A percentile compares a stretch with the other conserved stretches of the same genome.
These are phyloP conservation scores for Fusarium sarcochroum DNA, from an alignment of 2,329 filamentous ascomycete species.

Conservation along the genomic window DNA sequence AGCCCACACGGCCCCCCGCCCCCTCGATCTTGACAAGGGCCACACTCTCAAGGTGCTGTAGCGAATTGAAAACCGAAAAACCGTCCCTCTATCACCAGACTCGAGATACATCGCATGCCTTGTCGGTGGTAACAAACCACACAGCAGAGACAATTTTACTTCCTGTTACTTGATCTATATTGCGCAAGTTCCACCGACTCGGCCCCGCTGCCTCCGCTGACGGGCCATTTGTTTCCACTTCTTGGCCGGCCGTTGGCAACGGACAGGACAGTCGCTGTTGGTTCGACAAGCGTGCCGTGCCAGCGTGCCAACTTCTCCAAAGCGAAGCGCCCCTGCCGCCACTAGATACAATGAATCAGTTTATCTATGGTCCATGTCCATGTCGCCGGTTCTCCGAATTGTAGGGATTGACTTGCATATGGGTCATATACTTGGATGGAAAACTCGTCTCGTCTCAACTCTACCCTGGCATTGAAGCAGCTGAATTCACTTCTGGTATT, in stretches of 20 bases:
- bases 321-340: constrained; percentile 46
- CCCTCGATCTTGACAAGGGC: constrained; percentile 46
- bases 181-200: constrained; percentile 23
- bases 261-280: constrained; percentile 10
- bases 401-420: constrained; percentile 33
- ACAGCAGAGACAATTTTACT: constrained; percentile 1
- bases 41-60: constrained; percentile 21
- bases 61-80: constrained; percentile 30
- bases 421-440: constrained; percentile 24
- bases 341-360: constrained; percentile 26
- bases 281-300: constrained; percentile 3
- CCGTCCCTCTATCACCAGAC: constrained; percentile 23
- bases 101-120: constrained; percentile 1
- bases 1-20: constrained; percentile 46
- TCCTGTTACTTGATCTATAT: constrained; percentile 2
- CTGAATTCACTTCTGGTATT: constrained; percentile 6
- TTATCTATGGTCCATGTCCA: constrained; percentile 29
- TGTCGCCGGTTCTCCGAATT: constrained; percentile 32
- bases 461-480: constrained; percentile 10
- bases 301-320: constrained; percentile 17
- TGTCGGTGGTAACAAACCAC: constrained; percentile 1
- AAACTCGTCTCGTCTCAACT: constrained; percentile 41
- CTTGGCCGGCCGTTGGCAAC: constrained; percentile 36
- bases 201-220: constrained; percentile 43
- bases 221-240: constrained; percentile 42